phyloP scores from a whole-genome alignment of 2,329 filamentous ascomycete genomes.

The Penicillium occitanis region DNA sequence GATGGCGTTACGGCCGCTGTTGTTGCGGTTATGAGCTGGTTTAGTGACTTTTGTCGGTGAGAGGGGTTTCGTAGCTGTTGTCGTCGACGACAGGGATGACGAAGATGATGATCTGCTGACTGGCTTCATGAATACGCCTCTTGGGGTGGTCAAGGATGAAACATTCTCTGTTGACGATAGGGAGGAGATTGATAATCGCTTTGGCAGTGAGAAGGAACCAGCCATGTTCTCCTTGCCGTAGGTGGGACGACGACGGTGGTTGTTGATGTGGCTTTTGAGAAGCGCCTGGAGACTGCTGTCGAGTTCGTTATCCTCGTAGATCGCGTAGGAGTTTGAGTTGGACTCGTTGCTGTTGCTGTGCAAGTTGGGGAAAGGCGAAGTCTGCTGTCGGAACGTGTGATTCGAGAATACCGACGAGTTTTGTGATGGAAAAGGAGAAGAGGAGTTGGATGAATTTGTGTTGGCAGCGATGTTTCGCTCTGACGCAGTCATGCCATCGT shows the following conservation, averaged over 20 bases:
- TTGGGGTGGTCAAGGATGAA: neutral
- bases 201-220: conserved; percentile 3
- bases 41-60: conserved; percentile 26
- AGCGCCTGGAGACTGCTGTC: conserved; percentile 7
- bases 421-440: conserved; percentile 27
- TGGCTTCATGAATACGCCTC: conserved; percentile 16
- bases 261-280: neutral
- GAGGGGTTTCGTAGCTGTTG: conserved; percentile 13
- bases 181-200: conserved; percentile 3
- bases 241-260: neutral
- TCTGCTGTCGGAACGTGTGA: neutral
- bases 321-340: conserved; percentile 25
- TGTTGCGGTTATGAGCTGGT: conserved; percentile 14
- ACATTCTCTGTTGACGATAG: neutral
- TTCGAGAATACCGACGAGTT: conserved; percentile 37
- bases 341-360: conserved; percentile 1
- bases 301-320: conserved; percentile 29
- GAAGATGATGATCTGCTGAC: conserved; percentile 8
- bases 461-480: conserved; percentile 46
- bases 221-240: conserved; percentile 19
- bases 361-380: neutral
- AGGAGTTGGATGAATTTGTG: conserved; percentile 16
- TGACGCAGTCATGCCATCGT: conserved; percentile 36
- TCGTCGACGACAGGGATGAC: conserved; percentile 4
- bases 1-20: conserved; percentile 14